phyloP scores from a whole-genome alignment of 805 yeast genomes.

The Lipomyces lipofer region DNA sequence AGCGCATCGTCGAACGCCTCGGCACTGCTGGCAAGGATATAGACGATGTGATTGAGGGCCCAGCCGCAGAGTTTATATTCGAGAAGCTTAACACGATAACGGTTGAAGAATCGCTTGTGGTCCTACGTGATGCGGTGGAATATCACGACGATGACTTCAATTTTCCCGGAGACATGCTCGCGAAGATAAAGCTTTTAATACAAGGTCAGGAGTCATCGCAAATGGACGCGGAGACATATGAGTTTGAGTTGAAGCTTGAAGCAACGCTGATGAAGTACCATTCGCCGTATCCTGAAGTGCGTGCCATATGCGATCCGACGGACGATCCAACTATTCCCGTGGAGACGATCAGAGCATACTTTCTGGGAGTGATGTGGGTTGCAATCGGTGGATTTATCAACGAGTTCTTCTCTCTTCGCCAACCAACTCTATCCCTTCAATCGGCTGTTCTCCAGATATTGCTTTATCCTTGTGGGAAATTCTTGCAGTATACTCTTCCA shows the following conservation, averaged over 20 bases:
- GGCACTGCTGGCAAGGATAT: background rate
- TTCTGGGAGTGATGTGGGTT: slow-evolving; percentile 53
- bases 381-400: slow-evolving; percentile 60
- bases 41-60: background rate
- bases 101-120: slow-evolving; percentile 44
- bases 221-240: slow-evolving; percentile 13
- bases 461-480: slow-evolving; percentile 58
- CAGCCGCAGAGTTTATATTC: slow-evolving; percentile 11
- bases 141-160: slow-evolving; percentile 53
- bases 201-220: slow-evolving; percentile 35
- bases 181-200: slow-evolving; percentile 39
- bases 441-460: slow-evolving; percentile 66
- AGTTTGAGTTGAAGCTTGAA: slow-evolving; percentile 27
- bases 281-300: slow-evolving; percentile 62
- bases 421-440: slow-evolving; percentile 57
- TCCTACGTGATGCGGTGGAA: slow-evolving; percentile 44
- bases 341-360: slow-evolving; percentile 56
- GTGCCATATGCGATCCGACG: slow-evolving; percentile 59
- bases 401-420: slow-evolving; percentile 57
- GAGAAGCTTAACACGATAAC: slow-evolving; percentile 20
- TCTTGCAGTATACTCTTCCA: slow-evolving; percentile 25
- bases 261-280: slow-evolving; percentile 36
- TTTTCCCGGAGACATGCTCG: slow-evolving; percentile 45
- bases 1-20: background rate
- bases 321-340: slow-evolving; percentile 50